A percentile compares a stretch with the other conserved stretches of the same genome.
Evolutionary conservation across 441 rosid genomes (phyloP).

Genomic region (Sinapis alba): DNA sequence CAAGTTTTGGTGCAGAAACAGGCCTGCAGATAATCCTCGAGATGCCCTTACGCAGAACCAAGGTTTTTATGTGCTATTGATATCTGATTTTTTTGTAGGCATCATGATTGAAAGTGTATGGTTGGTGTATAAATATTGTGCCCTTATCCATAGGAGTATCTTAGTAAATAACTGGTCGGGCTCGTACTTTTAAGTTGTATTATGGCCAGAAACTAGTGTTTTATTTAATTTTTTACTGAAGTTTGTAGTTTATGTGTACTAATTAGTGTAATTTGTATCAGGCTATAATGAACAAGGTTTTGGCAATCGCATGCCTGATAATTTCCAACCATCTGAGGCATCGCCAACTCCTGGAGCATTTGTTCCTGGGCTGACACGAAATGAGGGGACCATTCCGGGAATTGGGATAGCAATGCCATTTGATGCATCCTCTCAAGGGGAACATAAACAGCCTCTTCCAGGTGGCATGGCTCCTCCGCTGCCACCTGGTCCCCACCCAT

Average conservation of each 20-base stretch:
- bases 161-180: slow-evolving; percentile 7
- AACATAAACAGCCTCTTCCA: slow-evolving; percentile 70
- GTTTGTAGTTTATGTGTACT: not conserved
- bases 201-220: not conserved
- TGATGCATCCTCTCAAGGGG: slow-evolving; percentile 82
- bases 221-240: not conserved
- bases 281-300: slow-evolving; percentile 88
- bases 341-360: slow-evolving; percentile 83
- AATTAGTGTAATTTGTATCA: slow-evolving; percentile 36
- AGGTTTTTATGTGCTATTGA: slow-evolving; percentile 46
- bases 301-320: slow-evolving; percentile 79
- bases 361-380: slow-evolving; percentile 76
- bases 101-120: not conserved
- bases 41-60: slow-evolving; percentile 88
- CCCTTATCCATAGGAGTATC: not conserved
- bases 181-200: slow-evolving; percentile 3
- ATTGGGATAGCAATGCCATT: slow-evolving; percentile 82
- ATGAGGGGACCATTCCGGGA: slow-evolving; percentile 97
- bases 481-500: slow-evolving; percentile 98
- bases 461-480: slow-evolving; percentile 87
- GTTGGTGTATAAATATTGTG: not conserved
- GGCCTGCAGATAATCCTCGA: slow-evolving; percentile 93
- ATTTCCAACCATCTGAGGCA: slow-evolving; percentile 68
- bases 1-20: slow-evolving; percentile 98
- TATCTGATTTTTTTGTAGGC: not conserved